A percentile compares a stretch with the other conserved stretches of the same genome.
phyloP scores from a whole-genome alignment of 176 grass and related monocot species.

The Saccharum officinarum region DNA sequence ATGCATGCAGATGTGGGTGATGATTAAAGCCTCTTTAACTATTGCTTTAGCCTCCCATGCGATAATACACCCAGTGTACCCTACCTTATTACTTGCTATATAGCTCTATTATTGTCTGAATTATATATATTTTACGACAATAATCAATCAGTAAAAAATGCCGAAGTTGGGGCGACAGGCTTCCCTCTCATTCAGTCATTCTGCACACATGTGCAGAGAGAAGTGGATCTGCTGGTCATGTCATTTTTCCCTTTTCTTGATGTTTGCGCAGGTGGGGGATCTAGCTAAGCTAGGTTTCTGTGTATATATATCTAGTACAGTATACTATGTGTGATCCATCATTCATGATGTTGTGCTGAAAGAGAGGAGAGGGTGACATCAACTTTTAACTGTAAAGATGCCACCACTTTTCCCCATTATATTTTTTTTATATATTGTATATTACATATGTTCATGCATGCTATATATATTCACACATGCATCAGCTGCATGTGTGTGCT shows the following conservation, averaged over 20 bases:
- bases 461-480: too few relatives aligned
- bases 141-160: slow-evolving; percentile 22
- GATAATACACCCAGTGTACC: slow-evolving; percentile 28
- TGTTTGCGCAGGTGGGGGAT: slow-evolving; percentile 53
- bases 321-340: not conserved
- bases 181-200: slow-evolving; percentile 35
- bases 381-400: slow-evolving; percentile 61
- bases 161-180: not conserved
- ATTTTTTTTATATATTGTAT: too few relatives aligned
- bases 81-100: not conserved
- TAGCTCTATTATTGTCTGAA: not conserved
- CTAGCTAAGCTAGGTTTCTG: slow-evolving; percentile 9
- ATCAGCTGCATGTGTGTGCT: too few relatives aligned
- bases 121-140: not conserved
- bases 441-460: too few relatives aligned
- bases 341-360: slow-evolving; percentile 30
- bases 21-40: slow-evolving; percentile 44
- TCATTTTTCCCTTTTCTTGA: slow-evolving; percentile 74
- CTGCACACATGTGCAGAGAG: slow-evolving; percentile 48
- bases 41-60: slow-evolving; percentile 41
- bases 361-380: slow-evolving; percentile 44
- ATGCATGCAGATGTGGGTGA: slow-evolving; percentile 17
- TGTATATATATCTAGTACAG: not conserved
- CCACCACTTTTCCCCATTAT: slow-evolving; percentile 13
- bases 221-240: slow-evolving; percentile 71